Evolutionary conservation across 2,329 filamentous ascomycete species (phyloP).

Genomic region (Fusarium bulbicola): DNA sequence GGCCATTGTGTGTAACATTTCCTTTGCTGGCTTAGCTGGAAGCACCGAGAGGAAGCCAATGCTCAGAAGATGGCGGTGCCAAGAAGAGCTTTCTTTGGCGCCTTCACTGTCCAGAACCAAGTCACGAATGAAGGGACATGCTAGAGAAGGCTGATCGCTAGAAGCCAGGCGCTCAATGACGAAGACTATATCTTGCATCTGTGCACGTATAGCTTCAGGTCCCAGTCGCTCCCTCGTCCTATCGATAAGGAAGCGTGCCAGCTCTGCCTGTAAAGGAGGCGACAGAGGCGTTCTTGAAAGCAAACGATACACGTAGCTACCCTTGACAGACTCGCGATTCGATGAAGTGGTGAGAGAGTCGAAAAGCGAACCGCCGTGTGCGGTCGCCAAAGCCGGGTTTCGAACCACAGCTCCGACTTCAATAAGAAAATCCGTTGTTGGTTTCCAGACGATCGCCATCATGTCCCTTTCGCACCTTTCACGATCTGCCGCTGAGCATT

Average conservation of each 20-base stretch:
- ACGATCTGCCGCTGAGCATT: background rate
- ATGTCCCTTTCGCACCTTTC: slow-evolving; percentile 3
- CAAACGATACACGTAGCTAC: slow-evolving; percentile 21
- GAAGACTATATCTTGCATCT: slow-evolving; percentile 21
- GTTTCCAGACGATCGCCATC: slow-evolving; percentile 43
- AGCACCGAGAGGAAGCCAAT: slow-evolving; percentile 41
- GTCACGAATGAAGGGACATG: slow-evolving; percentile 43
- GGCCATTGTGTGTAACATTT: slow-evolving; percentile 43
- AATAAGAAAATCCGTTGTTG: slow-evolving; percentile 43
- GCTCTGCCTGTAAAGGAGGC: slow-evolving; percentile 15
- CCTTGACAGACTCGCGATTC: background rate
- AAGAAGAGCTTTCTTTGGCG: slow-evolving; percentile 41
- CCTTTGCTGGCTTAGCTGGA: slow-evolving; percentile 34
- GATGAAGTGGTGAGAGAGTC: background rate
- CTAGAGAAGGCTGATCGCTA: slow-evolving; percentile 45
- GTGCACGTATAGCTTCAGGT: slow-evolving; percentile 1
- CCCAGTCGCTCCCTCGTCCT: slow-evolving; percentile 29
- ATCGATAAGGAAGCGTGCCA: slow-evolving; percentile 32
- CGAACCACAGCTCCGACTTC: slow-evolving; percentile 32
- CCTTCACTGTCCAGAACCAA: slow-evolving; percentile 43
- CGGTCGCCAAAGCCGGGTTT: slow-evolving; percentile 4
- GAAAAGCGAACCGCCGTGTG: background rate
- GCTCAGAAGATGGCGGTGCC: slow-evolving; percentile 46
- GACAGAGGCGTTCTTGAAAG: background rate
- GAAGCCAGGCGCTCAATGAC: slow-evolving; percentile 37